Base-by-base conservation (phyloP, 2,329 filamentous ascomycete genomes). In the Penicillium sp. region DNA sequence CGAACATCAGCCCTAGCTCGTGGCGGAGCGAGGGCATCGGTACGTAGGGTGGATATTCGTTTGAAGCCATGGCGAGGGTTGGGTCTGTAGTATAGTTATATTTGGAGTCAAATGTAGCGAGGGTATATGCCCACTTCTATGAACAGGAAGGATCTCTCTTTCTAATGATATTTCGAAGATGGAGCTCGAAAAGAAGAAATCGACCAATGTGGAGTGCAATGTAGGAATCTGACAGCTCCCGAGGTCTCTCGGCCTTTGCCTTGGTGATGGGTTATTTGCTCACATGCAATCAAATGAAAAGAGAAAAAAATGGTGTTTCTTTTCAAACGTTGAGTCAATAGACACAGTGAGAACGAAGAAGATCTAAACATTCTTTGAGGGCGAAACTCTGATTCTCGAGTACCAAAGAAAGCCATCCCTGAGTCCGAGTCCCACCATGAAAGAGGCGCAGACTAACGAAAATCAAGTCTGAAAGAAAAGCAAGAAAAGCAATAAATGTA, bases 1-100 rank as follows among this genome's bases (percentile, higher is more conserved):
- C 75, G 58, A 77, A 75, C 62, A 76, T 70, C 31, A 77, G 68
- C 27, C 74, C 74, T 21, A 78, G 62, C 62, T 78, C 76, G 33
- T 69, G 69, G 21, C 59, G 64, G 12, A 76, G 64, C 6, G 72
- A 71, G 43, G 65, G 59, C 51, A 69, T 68, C n/a, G 69, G 65
- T 5, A 68, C 70, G 51, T 66, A 69, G 3, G 68, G 67, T 10
- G 69, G 69, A 41, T 58, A 64, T 19, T 52, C 56, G 39, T 58
- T 21, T n/a, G 23, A 5, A 6, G 31, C 31, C 36, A 35, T 49
- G 49, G 43, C 10, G 17, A 21, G 17, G 33, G 15, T 52, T 35
- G n/a, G 13, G 4, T 44, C 5, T 51, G 8, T 51, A 23, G 29
- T 35, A 39, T 25, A 13, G 19, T 45, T 21, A 12, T 8, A 2